phyloP scores from a whole-genome alignment of 2,329 filamentous ascomycete genomes.

The Ceratocystis smalleyi region DNA sequence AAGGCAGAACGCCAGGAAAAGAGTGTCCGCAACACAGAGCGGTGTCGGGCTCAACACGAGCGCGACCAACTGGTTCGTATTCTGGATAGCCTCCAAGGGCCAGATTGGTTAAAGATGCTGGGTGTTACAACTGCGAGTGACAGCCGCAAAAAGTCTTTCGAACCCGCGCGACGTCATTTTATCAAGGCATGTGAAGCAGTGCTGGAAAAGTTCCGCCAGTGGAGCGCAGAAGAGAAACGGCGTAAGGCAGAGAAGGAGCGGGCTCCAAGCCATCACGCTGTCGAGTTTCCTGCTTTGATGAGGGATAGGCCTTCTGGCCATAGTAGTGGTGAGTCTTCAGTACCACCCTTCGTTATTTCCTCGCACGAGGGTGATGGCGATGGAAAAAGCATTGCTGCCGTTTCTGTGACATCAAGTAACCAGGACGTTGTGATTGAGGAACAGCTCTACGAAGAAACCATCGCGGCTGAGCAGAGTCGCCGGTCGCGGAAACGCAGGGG shows the following conservation, averaged over 20 bases:
- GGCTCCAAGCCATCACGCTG: constrained; percentile 23
- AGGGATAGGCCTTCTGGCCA: constrained; percentile 19
- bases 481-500: constrained; percentile 20
- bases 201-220: constrained; percentile 72
- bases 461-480: constrained; percentile 19
- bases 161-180: constrained; percentile 72
- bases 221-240: constrained; percentile 80
- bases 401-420: constrained; percentile 28
- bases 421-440: constrained; percentile 55
- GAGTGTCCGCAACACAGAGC: constrained; percentile 48
- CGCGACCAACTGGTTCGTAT: constrained; percentile 48
- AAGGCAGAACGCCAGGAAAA: constrained; percentile 45
- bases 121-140: constrained; percentile 77
- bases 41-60: constrained; percentile 49
- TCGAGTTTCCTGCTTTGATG: constrained; percentile 9
- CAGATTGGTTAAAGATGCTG: constrained; percentile 86
- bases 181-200: constrained; percentile 68
- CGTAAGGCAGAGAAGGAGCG: constrained; percentile 63
- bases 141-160: constrained; percentile 69
- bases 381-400: constrained; percentile 7
- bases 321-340: constrained; percentile 19
- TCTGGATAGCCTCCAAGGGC: constrained; percentile 71
- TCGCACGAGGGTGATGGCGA: constrained; percentile 20
- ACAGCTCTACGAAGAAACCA: constrained; percentile 60
- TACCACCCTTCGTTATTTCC: constrained; percentile 11